Base-by-base conservation (phyloP, 2,329 filamentous ascomycete species). In the Paecilomyces niveus region DNA sequence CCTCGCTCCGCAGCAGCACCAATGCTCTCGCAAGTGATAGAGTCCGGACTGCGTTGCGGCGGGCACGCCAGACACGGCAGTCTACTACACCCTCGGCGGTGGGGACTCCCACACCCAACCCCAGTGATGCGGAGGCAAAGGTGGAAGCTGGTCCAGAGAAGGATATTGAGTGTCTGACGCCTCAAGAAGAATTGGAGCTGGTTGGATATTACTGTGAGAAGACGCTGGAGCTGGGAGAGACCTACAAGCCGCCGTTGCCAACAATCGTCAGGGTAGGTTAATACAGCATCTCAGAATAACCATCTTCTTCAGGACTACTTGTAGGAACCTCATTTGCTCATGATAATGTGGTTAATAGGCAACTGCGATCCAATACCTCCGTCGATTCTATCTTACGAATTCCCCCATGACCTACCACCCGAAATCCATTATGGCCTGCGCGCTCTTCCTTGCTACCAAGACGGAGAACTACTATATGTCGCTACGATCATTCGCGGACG, bases 331-430 rank as follows among this genome's bases (percentile, higher is more conserved):
- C 26, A 69, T 70, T n/a, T 64, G 58, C 52, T 24, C 10, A 45
- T 58, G 13, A 54, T 33, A 33, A 29, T 53, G 18, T 33, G 52
- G 5, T 55, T 21, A 32, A 58, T 55, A 85, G 82, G 86, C 89
- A 26, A 96, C 92, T 6, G 90, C 91, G 3, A 89, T 93, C 61
- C 86, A 95, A 69, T 97, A 95, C 72, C 83, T 99, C 60, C 89
- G 90, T 58, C 89, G 94, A 59, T 97, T 99, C 81, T 99, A 97
- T 78, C 83, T 96, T 39, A 93, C 89, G 69, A 96, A 97, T 76
- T 95, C 90, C 49, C 85, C 92, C 68, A 96, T 97, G 90, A 96
- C 92, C 31, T 97, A 99, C 72, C 90, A 93, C 62, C 93, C 92
- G 0, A 89, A 90, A 62, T 87, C 91, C 62, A 89, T 97, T 64